Conservation (phyloP, 768 basidiomycete species). For the Paxillus rubicundulus region DNA sequence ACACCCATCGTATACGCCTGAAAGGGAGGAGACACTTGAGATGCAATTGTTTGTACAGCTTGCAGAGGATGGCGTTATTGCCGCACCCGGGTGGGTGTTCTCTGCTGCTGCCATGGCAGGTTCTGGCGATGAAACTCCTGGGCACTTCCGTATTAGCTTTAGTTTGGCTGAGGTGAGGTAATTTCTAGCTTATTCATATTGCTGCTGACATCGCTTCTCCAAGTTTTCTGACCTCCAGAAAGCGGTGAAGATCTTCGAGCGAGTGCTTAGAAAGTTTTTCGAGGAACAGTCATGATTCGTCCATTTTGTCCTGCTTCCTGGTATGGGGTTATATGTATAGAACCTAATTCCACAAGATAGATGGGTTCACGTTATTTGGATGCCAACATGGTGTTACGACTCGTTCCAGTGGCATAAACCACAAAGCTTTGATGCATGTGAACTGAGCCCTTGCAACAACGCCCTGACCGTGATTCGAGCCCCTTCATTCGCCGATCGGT, state of each 20-base stretch:
- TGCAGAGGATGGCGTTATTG: conserved; percentile 59
- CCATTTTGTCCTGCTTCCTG: not conserved
- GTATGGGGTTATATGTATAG: not conserved
- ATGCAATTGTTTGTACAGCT: conserved; percentile 58
- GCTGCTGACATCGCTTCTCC: not conserved
- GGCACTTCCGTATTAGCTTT: conserved; percentile 59
- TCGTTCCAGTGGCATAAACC: too few species aligned
- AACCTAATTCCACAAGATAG: too few species aligned
- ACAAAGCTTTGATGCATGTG: too few species aligned
- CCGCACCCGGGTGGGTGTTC: conserved; percentile 52
- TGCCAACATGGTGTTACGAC: too few species aligned
- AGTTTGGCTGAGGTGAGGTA: conserved; percentile 49
- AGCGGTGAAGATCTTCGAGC: conserved; percentile 44
- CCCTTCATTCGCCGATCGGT: too few species aligned
- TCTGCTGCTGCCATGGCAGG: conserved; percentile 21
- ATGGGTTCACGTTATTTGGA: too few species aligned
- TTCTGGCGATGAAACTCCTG: conserved; percentile 32
- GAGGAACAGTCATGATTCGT: not conserved
- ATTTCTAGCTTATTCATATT: not conserved
- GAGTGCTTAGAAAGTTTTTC: conserved; percentile 45
- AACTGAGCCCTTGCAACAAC: too few species aligned
- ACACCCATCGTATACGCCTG: conserved; percentile 43
- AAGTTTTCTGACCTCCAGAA: conserved; percentile 41
- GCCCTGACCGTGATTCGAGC: too few species aligned
- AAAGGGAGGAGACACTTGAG: conserved; percentile 47